Base-by-base conservation (phyloP, 176 grass and related monocot species). In the Oryza meyeriana region DNA sequence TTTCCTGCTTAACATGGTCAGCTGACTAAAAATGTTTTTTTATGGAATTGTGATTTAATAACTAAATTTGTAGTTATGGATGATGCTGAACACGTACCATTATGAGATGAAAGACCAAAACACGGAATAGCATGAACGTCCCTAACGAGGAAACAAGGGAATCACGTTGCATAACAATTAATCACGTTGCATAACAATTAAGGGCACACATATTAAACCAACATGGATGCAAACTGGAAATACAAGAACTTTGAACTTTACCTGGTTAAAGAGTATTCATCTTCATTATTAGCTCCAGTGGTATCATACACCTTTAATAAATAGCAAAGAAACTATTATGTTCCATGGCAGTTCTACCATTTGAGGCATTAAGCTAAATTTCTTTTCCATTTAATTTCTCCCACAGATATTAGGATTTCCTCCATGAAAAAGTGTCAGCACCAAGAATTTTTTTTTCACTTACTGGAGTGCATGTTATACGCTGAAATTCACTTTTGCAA, bases 401-500 rank as follows among this genome's bases (percentile, higher is more conserved):
- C 22, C 33, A 39, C 33, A 44, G 3, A 27, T 41, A 30, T 12
- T 26, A 39, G n/a, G 59, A 75, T 18, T 63, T 76, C 41, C 58
- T 32, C 10, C 76, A 44, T 25, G 63, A 45, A 74, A 75, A 44
- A 32, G 55, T 47, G 80, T 13, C 13, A 83, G 22, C 39, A 77
- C 66, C 38, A 66, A 78, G 12, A 8, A 64, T 65, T 77, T 42
- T 36, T 48, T 47, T 84, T 52, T 58, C 77, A 90, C 88, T 98
- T 87, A 98, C 92, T 64, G 86, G 84, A 78, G 76, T 85, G 76
- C 84, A 88, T 70, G 95, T 91, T 90, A 98, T 91, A 79, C 42
- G 71, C 74, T 91, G 75, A 85, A 98, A 98, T 84, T 93, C 79
- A 76, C 61, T 89, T 86, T 93, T 94, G 88, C 95, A 98, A 66